Evolutionary conservation across 257 asterid genomes (phyloP), one percentile per base, ranked within the genome.

Genomic region (Parsonsia alboflavescens): DNA sequence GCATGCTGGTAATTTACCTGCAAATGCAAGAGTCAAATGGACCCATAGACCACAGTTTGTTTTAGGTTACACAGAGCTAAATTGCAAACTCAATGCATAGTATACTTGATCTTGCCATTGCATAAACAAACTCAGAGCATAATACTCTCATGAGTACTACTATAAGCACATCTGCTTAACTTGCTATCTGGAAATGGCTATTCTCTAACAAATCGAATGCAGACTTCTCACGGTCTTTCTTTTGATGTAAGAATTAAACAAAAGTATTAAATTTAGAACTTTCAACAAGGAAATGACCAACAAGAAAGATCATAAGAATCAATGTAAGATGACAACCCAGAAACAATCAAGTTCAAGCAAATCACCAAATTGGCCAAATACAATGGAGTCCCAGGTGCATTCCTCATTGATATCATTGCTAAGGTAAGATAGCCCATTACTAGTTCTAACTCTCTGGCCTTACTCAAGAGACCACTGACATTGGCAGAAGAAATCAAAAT

Each of bases 1-100:
- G 77, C 74, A 81, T 78, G 87, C 81, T 75, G 89, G 78, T 78
- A 81, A 33, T 83, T 79, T 39, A 83, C 83, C 93, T 90, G 89
- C 80, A 84, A 64, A 75, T 58, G 68, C 13, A 59, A 42, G 36
- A 62, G 12, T 28, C 33, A 52, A 42, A 33, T 16, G 49, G 48
- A 11, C 24, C 44, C 8, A 12, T 22, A 59, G 72, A n/a, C 15
- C 44, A 48, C 24, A 22, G 11, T 7, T 36, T 19, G 70, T 65
- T 39, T 39, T 41, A 65, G 70, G 28, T 64, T 64, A 26, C 15
- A 39, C 28, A 17, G 0, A 17, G 22, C 22, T 41, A 10, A 65
- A 65, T 26, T 17, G 30, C 28, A 65, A 65, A 65, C 30, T 17
- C 15, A 65, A 70, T 16, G 64, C 61, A 48, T 26, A 45, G 10